phyloP scores from a whole-genome alignment of 2,329 filamentous ascomycete genomes.

The Penicillium sp. region DNA sequence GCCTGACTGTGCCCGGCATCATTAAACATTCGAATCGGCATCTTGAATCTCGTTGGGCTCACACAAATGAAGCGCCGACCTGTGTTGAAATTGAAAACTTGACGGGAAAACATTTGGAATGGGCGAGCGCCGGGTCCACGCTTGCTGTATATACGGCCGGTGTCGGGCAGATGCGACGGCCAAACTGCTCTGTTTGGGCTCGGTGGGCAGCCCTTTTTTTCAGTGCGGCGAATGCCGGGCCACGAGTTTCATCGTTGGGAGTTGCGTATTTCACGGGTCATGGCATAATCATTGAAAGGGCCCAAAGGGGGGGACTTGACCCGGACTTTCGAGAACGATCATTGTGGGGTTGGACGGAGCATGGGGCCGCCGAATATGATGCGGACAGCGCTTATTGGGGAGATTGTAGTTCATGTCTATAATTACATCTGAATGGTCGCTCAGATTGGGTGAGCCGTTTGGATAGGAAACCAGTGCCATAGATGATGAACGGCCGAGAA shows the following conservation, averaged over 20 bases:
- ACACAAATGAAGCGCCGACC: not conserved
- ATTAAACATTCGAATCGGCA: conserved; percentile 2
- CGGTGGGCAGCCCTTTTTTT: not conserved
- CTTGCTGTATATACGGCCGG: not conserved
- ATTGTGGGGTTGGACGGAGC: not conserved
- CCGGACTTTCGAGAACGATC: not conserved
- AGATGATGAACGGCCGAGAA: not conserved
- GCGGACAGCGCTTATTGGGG: not conserved
- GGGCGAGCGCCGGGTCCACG: not conserved
- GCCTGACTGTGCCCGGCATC: not conserved
- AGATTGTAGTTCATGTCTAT: not conserved
- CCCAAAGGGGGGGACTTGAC: not conserved
- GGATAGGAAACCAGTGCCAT: not conserved
- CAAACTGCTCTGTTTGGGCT: not conserved
- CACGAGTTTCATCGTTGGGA: not conserved
- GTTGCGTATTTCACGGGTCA: not conserved
- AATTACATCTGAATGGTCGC: not conserved
- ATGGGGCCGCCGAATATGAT: not conserved
- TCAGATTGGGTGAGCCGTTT: not conserved
- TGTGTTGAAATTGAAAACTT: not conserved
- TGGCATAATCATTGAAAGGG: not conserved
- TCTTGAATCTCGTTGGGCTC: not conserved
- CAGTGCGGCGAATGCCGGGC: conserved; percentile 1
- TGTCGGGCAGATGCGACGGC: not conserved
- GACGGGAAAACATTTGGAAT: not conserved